Evolutionary conservation across 1,139 yeast genomes (phyloP).

Genomic region (Hyphopichia khmerensis): DNA sequence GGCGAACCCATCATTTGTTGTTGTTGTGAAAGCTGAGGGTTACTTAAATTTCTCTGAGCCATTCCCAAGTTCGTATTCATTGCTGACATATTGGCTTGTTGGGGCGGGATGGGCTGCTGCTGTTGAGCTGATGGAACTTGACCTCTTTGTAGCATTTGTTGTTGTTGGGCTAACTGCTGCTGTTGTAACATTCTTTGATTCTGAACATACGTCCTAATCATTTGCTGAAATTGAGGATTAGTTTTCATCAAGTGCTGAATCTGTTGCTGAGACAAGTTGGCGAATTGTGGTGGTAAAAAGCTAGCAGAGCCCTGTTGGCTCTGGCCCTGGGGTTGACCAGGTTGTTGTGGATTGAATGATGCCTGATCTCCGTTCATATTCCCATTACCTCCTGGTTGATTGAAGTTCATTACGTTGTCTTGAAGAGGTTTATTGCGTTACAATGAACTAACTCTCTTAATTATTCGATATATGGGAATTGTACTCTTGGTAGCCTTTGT

Average conservation of each 20-base stretch:
- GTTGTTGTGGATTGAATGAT: slow-evolving; percentile 11
- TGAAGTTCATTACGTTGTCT: slow-evolving; percentile 8
- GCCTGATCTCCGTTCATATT: background rate
- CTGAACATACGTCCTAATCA: slow-evolving; percentile 37
- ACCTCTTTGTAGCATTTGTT: slow-evolving; percentile 9
- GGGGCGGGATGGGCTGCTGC: slow-evolving; percentile 13
- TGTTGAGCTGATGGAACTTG: slow-evolving; percentile 11
- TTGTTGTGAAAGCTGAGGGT: slow-evolving; percentile 2
- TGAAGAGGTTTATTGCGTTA: background rate
- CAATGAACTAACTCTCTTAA: background rate
- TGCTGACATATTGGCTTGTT: slow-evolving; percentile 3
- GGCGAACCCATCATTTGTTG: slow-evolving; percentile 1
- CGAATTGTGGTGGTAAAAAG: slow-evolving; percentile 38
- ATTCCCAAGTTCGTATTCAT: slow-evolving; percentile 6
- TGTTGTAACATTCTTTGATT: slow-evolving; percentile 32
- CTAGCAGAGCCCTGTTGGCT: slow-evolving; percentile 1
- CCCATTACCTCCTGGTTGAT: slow-evolving; percentile 2
- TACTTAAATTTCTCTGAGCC: slow-evolving; percentile 7
- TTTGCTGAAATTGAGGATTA: slow-evolving; percentile 47
- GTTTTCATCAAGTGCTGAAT: slow-evolving; percentile 44
- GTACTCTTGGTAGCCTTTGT: background rate
- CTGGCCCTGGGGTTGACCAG: slow-evolving; percentile 11
- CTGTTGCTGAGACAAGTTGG: slow-evolving; percentile 45
- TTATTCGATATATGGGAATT: background rate
- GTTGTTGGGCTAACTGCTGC: slow-evolving; percentile 33